Base-by-base conservation (phyloP, 2,329 filamentous ascomycete genomes). In the Pestalotiopsis sp. region DNA sequence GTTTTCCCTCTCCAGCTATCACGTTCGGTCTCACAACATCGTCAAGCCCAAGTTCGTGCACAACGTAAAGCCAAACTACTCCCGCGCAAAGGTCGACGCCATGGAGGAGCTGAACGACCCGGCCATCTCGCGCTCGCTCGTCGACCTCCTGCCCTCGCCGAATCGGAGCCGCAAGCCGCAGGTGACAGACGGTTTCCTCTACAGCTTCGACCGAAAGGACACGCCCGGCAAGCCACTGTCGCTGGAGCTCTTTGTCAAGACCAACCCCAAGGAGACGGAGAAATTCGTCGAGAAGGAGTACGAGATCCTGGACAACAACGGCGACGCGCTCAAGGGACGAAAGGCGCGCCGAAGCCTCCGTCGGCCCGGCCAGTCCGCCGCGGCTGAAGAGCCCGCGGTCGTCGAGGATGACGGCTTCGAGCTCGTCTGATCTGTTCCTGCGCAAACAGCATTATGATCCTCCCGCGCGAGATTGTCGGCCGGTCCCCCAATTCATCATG, bases 201-300 rank as follows among this genome's bases (percentile, higher is more conserved):
- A 84, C 72, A 82, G 78, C 73, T 85, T 82, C 71, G 83, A 85
- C 74, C 75, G 76, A 63, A 66, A 71, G 20, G 79, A 82, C 61
- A 80, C 78, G 5, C 83, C 83, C 0, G 79, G 79, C 58, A 75
- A 75, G 67, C 78, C 81, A 2, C 70, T 84, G 65, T 78, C 82
- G 11, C 80, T 85, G 1, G 80, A 80, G 17, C 72, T 79, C 31
- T 81, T 80, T 66, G 73, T 81, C 68, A 81, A 80, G 72, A 68
- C 75, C 69, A 73, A 79, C 75, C 68, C 77, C 66, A 71, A 79
- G 74, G 82, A 80, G 64, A 85, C 81, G 40, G 83, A 85, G 74
- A 81, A 79, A 71, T 75, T 84, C 65, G 79, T 85, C 57, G 81
- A 84, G 76, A 81, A 82, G 72, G 83, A 85, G 75, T 85, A 85